Base-by-base conservation (phyloP, 2,329 filamentous ascomycete genomes). In the Aspergillus sp. region DNA sequence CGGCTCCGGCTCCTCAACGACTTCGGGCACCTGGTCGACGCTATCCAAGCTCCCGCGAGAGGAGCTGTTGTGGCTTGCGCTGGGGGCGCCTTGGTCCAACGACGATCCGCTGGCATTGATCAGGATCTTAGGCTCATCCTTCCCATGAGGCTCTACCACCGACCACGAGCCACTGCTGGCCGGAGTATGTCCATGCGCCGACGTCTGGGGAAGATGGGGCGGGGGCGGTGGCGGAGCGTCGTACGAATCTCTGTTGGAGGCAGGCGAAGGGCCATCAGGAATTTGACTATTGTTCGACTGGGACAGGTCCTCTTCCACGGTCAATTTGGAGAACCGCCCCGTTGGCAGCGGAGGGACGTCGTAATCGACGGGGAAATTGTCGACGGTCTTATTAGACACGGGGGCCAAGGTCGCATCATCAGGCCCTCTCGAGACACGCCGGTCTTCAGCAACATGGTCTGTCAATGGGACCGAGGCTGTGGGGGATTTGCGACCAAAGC, bases 31-130 rank as follows among this genome's bases (percentile, higher is more conserved):
- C 6, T 72, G 69, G 6, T 70, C 57, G 6, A 68, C 64, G 54
- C 73, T 78, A 50, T 77, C 74, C 46, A 77, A 45, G 58, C 76
- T 78, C 39, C 68, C 71, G 6, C 69, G 70, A 5, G 75, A 76
- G 14, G 75, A 76, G 39, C 66, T 69, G 12, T 70, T 66, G 39
- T 71, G 68, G 50, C 68, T 64, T 39, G 60, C 65, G 16, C 59
- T 68, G 2, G 62, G 58, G 11, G 49, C 64, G 39, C 68, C 66
- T 29, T 63, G 70, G 42, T 72, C 71, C 2, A 69, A 62, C n/a
- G 69, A 69, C 3, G 65, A 66, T 16, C 62, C 59, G 39, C 60
- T 67, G 55, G 67, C 64, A 24, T 65, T 67, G 11, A 61, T 39
- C 18, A 59, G 52, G 42, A 56, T 65, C 4, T 62, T 60, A 3